phyloP scores from a whole-genome alignment of 495 filamentous ascomycete species.

The Penicillium paxilli region DNA sequence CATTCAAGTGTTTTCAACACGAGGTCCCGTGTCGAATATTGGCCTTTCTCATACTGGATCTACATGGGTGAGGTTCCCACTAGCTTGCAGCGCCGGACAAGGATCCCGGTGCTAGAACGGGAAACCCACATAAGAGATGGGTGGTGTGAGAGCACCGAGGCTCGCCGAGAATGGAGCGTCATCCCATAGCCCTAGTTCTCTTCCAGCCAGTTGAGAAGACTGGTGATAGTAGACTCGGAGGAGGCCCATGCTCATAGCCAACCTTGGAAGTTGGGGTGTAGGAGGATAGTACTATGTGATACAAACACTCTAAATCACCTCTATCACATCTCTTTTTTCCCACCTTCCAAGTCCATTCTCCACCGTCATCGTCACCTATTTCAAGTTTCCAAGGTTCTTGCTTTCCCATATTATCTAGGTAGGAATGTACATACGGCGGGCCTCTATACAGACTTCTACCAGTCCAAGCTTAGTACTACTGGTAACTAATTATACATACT shows the following conservation, averaged over 20 bases:
- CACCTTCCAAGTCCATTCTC: not conserved
- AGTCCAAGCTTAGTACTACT: too few relatives aligned
- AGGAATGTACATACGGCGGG: not conserved
- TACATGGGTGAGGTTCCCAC: slow-evolving; percentile 10
- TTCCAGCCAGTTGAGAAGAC: not conserved
- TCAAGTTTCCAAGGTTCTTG: not conserved
- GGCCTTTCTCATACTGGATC: not conserved
- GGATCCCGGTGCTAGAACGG: slow-evolving; percentile 3
- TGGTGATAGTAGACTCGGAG: too few relatives aligned
- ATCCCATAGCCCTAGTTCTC: not conserved
- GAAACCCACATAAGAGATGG: slow-evolving; percentile 4
- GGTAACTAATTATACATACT: too few relatives aligned
- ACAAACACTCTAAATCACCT: not conserved
- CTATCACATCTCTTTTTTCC: not conserved
- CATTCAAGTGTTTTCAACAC: not conserved
- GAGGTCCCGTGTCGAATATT: not conserved
- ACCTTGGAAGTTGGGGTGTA: not conserved
- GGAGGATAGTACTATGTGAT: not conserved
- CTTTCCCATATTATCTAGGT: not conserved
- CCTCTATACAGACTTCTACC: too few relatives aligned
- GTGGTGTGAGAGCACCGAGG: slow-evolving; percentile 20
- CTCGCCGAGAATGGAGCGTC: slow-evolving; percentile 17
- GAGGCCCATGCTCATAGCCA: not conserved
- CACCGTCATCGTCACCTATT: not conserved
- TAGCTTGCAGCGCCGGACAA: slow-evolving; percentile 12